Evolutionary conservation across 192 early-diverging fungal genomes (phyloP), one percentile per base, ranked within the genome.

Genomic region (Chytriomyces confervae): DNA sequence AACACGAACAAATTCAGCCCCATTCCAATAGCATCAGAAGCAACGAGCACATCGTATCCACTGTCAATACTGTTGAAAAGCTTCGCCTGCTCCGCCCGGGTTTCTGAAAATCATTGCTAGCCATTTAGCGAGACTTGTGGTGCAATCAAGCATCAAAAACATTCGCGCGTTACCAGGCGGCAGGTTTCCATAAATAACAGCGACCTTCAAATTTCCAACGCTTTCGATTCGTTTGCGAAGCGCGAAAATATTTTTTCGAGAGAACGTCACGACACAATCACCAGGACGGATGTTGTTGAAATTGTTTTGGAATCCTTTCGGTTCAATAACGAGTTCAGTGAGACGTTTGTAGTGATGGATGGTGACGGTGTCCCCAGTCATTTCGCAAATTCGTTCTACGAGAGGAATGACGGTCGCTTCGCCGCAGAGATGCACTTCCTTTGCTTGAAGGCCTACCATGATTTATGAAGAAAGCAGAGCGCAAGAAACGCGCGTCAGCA

Each of bases 1-100:
- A 29, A 7, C 66, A 77, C 86, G 72, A 80, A 93, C 91, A 99
- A 75, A 80, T 99, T 99, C 10, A 97, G 86, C 0, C 97, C 97
- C 97, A 99, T 99, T 27, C 97, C 97, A 62, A 99, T 90, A 0
- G 97, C 97, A 85, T 99, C 97, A 70, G 94, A 94, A 6, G 97
- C 96, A 13, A 99, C 93, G 23, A 99, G 82, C 6, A 97, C 92
- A 69, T 95, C 89, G 69, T 92, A 93, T 7, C 84, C 90, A 66
- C 88, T 89, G 13, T 86, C 68, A 1, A 91, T 92, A 69, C 95
- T 93, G 79, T 99, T 99, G 78, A 99, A 99, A 43, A 93, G 84
- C 69, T 86, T 86, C 8, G 97, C 96, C 85, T 99, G 97, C 68
- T 91, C 82, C 0, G 93, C 89, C 27, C 97, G 86, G 57, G 93